These are phyloP conservation scores for Abortiporus biennis DNA, from an alignment of 1,284 basidiomycete species.

Conservation along the genomic window DNA sequence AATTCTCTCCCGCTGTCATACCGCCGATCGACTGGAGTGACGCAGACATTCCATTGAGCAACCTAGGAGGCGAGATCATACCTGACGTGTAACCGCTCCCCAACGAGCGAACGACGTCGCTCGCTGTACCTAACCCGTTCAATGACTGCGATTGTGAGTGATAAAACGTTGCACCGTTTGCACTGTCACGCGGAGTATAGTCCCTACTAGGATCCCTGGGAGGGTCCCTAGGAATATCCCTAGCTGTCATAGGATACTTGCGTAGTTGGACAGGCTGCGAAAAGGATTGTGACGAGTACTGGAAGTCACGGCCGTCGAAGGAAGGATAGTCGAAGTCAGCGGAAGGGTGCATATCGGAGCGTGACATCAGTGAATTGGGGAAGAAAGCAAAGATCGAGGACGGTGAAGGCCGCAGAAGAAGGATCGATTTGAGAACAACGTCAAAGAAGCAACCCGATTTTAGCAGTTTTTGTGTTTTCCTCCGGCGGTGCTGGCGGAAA, in stretches of 20 bases:
- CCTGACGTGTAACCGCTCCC: background rate
- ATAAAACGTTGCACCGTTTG: background rate
- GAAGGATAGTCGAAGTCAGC: constrained; percentile 37
- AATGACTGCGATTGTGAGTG: background rate
- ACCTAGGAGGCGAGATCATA: constrained; percentile 4
- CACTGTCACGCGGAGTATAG: constrained; percentile 1
- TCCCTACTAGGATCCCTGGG: background rate
- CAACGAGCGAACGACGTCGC: background rate
- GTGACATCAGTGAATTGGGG: constrained; percentile 29
- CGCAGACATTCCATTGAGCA: constrained; percentile 4
- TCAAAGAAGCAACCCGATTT: constrained; percentile 15
- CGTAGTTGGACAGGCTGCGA: too few relatives aligned
- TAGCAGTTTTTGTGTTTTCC: constrained; percentile 16
- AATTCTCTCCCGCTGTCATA: background rate
- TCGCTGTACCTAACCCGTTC: background rate
- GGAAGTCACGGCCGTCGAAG: constrained; percentile 18
- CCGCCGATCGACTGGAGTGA: background rate
- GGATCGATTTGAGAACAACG: constrained; percentile 12
- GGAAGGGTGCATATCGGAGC: constrained; percentile 28
- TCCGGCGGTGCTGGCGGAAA: constrained; percentile 13
- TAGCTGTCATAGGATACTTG: too few relatives aligned
- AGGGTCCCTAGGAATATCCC: background rate
- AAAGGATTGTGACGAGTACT: constrained; percentile 6
- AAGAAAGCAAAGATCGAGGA: constrained; percentile 6
- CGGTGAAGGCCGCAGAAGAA: constrained; percentile 13